Evolutionary conservation across 1,139 yeast genomes (phyloP).

Genomic region (Suhomyces kunorum): DNA sequence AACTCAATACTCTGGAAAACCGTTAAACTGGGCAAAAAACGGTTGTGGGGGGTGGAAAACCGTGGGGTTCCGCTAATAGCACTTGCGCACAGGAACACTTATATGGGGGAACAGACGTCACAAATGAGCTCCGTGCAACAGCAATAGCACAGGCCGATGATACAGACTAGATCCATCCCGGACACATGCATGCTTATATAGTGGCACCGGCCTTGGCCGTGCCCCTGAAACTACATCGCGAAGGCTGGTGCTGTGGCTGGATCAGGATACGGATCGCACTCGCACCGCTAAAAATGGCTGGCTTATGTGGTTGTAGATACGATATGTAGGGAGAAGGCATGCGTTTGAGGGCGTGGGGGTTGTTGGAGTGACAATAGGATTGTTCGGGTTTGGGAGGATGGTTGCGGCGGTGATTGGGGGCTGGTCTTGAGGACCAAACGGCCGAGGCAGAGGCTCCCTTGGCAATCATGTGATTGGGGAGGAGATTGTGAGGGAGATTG

Average conservation of each 20-base stretch:
- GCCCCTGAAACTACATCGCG: constrained; percentile 1
- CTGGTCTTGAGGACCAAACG: not conserved
- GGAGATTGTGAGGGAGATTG: no score
- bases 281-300: constrained; percentile 8
- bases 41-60: no score
- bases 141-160: not conserved
- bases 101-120: no score
- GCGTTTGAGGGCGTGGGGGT: not conserved
- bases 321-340: constrained; percentile 2
- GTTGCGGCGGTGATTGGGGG: not conserved
- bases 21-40: no score
- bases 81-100: no score
- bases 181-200: constrained; percentile 2
- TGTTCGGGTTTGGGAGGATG: not conserved
- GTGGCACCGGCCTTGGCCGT: not conserved
- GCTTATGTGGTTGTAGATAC: constrained; percentile 9
- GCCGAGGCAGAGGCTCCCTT: not conserved
- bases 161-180: not conserved
- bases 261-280: constrained; percentile 7
- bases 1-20: no score
- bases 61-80: no score
- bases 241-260: constrained; percentile 9
- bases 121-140: no score
- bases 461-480: no score
- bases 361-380: constrained; percentile 6